Conservation (phyloP, 1,284 basidiomycete genomes). For the Trichosporon sp. region DNA sequence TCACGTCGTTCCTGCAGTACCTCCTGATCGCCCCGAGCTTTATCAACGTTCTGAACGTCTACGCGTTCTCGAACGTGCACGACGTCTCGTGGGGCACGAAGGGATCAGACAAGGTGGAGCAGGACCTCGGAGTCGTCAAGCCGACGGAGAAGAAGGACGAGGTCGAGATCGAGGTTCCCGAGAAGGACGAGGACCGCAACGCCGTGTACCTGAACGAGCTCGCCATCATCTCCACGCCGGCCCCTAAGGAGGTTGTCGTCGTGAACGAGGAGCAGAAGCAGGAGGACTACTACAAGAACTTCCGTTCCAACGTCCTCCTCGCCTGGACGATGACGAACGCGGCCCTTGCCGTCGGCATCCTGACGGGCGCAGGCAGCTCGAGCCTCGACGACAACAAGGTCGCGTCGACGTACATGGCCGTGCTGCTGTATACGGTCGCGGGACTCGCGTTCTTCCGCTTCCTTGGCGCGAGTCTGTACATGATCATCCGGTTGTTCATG, state of each 20-base stretch:
- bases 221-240: slow-evolving; percentile 69
- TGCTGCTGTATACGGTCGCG: slow-evolving; percentile 67
- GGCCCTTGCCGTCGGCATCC: slow-evolving; percentile 71
- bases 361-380: slow-evolving; percentile 58
- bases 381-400: slow-evolving; percentile 41
- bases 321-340: slow-evolving; percentile 80
- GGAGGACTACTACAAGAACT: slow-evolving; percentile 83
- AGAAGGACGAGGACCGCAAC: slow-evolving; percentile 82
- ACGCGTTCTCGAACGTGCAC: slow-evolving; percentile 81
- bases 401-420: slow-evolving; percentile 55
- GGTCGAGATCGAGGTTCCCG: slow-evolving; percentile 78
- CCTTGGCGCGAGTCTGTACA: slow-evolving; percentile 73
- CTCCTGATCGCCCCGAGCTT: slow-evolving; percentile 88
- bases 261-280: slow-evolving; percentile 64
- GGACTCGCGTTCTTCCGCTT: slow-evolving; percentile 81
- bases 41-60: slow-evolving; percentile 77
- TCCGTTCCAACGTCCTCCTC: slow-evolving; percentile 72
- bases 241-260: slow-evolving; percentile 67
- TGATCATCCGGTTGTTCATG: slow-evolving; percentile 77
- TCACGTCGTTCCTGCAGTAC: slow-evolving; percentile 94
- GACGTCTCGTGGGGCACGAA: slow-evolving; percentile 77
- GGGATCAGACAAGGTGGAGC: slow-evolving; percentile 79
- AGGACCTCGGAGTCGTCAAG: slow-evolving; percentile 80
- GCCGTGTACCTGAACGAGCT: slow-evolving; percentile 82
- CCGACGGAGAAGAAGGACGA: slow-evolving; percentile 59